phyloP scores from a whole-genome alignment of 345 rosid species.

The Heritiera fomes region DNA sequence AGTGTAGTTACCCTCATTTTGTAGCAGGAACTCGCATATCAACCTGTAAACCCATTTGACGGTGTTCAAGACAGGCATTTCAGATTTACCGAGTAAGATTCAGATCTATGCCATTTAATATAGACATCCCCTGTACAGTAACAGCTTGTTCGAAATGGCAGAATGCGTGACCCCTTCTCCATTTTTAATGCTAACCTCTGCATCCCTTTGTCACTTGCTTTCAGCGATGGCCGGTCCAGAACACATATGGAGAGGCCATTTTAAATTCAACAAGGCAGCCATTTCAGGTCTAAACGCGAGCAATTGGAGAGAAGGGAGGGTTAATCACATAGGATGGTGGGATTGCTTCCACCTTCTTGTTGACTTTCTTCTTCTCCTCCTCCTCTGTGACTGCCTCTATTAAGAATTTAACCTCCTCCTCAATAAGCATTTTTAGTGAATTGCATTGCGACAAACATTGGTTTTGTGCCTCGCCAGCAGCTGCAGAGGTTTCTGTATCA shows the following conservation, averaged over 20 bases:
- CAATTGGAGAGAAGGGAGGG: constrained; percentile 91
- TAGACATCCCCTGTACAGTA: not conserved
- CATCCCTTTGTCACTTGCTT: constrained; percentile 10
- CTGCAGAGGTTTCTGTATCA: constrained; percentile 38
- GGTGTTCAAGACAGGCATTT: not conserved
- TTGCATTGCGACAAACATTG: constrained; percentile 42
- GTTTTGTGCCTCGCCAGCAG: constrained; percentile 31
- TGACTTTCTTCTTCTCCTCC: constrained; percentile 47
- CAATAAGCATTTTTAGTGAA: constrained; percentile 65
- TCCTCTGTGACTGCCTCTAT: constrained; percentile 62
- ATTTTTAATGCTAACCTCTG: constrained; percentile 2
- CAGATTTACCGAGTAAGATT: constrained; percentile 6
- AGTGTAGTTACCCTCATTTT: constrained; percentile 8
- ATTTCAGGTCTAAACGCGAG: constrained; percentile 57
- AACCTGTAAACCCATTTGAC: not conserved
- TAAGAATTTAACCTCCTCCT: constrained; percentile 70
- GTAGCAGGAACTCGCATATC: not conserved
- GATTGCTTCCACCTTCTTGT: constrained; percentile 41
- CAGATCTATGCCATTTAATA: not conserved
- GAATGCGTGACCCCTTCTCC: not conserved
- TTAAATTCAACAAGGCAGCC: not conserved
- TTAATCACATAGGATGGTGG: constrained; percentile 62
- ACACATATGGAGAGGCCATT: not conserved
- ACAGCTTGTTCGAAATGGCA: not conserved
- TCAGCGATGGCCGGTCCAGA: not conserved